phyloP scores from a whole-genome alignment of 768 basidiomycete species.

The Favolaschia claudopus region DNA sequence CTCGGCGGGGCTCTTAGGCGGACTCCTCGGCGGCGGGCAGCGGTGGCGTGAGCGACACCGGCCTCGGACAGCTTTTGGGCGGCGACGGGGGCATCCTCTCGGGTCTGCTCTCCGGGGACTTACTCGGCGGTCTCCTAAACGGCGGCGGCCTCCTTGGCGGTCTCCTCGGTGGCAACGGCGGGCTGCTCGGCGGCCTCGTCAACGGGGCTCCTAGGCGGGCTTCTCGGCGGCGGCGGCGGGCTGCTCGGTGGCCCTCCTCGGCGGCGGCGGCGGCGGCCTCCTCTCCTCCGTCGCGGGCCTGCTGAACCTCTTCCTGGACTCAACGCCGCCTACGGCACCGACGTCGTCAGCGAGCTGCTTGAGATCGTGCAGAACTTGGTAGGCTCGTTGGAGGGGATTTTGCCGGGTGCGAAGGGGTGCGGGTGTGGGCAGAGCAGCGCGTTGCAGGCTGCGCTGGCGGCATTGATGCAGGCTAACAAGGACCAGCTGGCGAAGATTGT shows the following conservation, averaged over 20 bases:
- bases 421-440: neutral
- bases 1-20: neutral
- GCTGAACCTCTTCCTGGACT: conserved; percentile 3
- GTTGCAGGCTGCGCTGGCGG: neutral
- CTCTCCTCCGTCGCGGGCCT: conserved; percentile 6
- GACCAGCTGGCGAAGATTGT: neutral
- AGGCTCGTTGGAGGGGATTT: neutral
- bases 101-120: neutral
- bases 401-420: conserved; percentile 7
- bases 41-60: too few relatives aligned
- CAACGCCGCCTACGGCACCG: conserved; percentile 4
- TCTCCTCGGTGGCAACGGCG: neutral
- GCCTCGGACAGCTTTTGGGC: neutral
- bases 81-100: neutral
- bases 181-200: neutral
- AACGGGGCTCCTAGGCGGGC: neutral
- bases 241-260: neutral
- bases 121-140: neutral
- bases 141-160: neutral
- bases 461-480: conserved; percentile 9
- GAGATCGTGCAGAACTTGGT: conserved; percentile 11
- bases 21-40: conserved; percentile 4
- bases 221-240: neutral
- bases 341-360: conserved; percentile 12
- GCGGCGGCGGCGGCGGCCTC: conserved; percentile 2